phyloP scores from a whole-genome alignment of 2,329 filamentous ascomycete genomes.

The Phialophora macrospora region DNA sequence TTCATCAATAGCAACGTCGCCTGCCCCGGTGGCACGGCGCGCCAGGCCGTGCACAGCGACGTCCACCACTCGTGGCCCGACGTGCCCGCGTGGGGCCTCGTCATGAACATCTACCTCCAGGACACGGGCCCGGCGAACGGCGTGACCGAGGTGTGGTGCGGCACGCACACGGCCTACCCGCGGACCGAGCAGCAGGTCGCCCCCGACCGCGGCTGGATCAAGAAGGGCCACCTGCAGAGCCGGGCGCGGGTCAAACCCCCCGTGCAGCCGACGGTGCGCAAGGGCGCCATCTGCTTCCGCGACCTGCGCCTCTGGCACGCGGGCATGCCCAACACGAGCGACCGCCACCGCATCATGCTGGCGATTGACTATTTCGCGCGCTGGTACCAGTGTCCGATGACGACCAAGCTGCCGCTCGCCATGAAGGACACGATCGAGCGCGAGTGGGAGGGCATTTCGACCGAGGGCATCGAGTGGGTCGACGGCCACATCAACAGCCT shows the following conservation, averaged over 20 bases:
- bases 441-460: constrained; percentile 28
- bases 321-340: constrained; percentile 62
- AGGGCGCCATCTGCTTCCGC: constrained; percentile 61
- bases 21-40: constrained; percentile 42
- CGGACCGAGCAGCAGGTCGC: constrained; percentile 48
- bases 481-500: constrained; percentile 25
- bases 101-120: constrained; percentile 55
- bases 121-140: constrained; percentile 53
- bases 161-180: constrained; percentile 51
- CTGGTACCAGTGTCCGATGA: constrained; percentile 34
- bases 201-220: constrained; percentile 40
- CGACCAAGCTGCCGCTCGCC: constrained; percentile 23
- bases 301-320: constrained; percentile 68
- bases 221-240: constrained; percentile 42
- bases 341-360: constrained; percentile 54
- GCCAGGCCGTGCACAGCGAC: constrained; percentile 52
- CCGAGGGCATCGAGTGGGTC: constrained; percentile 27
- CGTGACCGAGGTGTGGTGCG: constrained; percentile 58
- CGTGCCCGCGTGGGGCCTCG: constrained; percentile 53
- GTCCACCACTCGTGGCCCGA: constrained; percentile 53
- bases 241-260: constrained; percentile 44
- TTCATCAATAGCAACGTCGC: constrained; percentile 50
- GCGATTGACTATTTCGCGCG: constrained; percentile 41
- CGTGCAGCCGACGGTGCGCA: constrained; percentile 50
- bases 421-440: constrained; percentile 27